Conservation (phyloP, 2,329 filamentous ascomycete genomes). For the Phialophora chinensis region DNA sequence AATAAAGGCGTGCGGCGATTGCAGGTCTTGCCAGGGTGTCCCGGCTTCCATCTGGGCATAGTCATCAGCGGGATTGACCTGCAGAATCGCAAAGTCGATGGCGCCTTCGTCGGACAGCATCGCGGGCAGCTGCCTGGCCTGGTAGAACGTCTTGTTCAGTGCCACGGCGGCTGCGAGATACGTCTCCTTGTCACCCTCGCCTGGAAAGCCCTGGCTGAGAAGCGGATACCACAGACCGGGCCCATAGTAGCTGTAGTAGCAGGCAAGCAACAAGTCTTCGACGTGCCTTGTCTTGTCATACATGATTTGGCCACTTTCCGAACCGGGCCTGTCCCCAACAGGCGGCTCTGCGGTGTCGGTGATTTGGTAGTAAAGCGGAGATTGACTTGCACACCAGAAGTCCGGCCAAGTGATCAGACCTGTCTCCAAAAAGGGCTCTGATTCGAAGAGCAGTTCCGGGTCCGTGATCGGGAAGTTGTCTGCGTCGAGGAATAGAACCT, state of each 20-base stretch:
- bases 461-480: conserved; percentile 46
- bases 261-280: conserved; percentile 55
- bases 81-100: conserved; percentile 2
- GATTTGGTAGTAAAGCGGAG: conserved; percentile 55
- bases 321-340: conserved; percentile 45
- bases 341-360: conserved; percentile 44
- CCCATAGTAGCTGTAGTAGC: conserved; percentile 64
- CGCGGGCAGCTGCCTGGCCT: conserved; percentile 44
- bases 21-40: background rate
- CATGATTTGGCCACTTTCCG: conserved; percentile 58
- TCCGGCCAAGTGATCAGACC: conserved; percentile 51
- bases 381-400: conserved; percentile 52
- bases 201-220: conserved; percentile 52
- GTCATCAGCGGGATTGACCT: conserved; percentile 22
- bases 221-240: conserved; percentile 59
- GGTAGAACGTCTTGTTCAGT: conserved; percentile 49
- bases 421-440: conserved; percentile 43
- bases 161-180: conserved; percentile 55
- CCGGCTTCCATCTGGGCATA: conserved; percentile 2
- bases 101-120: background rate
- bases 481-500: conserved; percentile 49
- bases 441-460: conserved; percentile 45
- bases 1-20: conserved; percentile 5
- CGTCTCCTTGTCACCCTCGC: conserved; percentile 58
- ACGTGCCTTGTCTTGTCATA: conserved; percentile 57